Percentiles rank a stretch among this genome's conserved stretches.
Conservation (phyloP, 116 monocot species). For the Phalaenopsis hybrid region DNA sequence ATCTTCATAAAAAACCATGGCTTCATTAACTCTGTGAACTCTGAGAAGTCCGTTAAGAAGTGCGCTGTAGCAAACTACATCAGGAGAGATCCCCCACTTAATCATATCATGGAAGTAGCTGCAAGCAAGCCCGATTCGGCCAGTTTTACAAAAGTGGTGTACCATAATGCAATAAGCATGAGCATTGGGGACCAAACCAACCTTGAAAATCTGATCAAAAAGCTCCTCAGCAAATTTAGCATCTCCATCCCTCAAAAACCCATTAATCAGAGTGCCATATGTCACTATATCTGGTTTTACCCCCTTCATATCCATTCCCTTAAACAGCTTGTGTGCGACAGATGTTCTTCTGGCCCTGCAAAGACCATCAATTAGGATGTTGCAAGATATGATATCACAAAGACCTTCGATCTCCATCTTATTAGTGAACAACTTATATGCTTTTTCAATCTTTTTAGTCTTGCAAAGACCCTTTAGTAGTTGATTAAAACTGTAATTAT, state of each 20-base stretch:
- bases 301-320: constrained; percentile 57
- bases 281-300: constrained; percentile 61
- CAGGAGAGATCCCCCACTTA: constrained; percentile 50
- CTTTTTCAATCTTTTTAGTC: constrained; percentile 49
- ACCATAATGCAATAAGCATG: constrained; percentile 70
- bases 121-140: constrained; percentile 37
- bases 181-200: constrained; percentile 51
- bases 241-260: constrained; percentile 56
- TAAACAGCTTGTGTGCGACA: constrained; percentile 58
- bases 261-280: constrained; percentile 72
- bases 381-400: constrained; percentile 77
- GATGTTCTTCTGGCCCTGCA: constrained; percentile 39
- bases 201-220: constrained; percentile 59
- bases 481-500: constrained; percentile 71
- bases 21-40: constrained; percentile 42
- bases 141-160: constrained; percentile 54
- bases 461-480: constrained; percentile 75
- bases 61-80: constrained; percentile 60
- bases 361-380: constrained; percentile 72
- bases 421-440: constrained; percentile 50
- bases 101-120: constrained; percentile 55
- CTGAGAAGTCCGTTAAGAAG: constrained; percentile 69
- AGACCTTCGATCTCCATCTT: constrained; percentile 68
- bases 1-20: constrained; percentile 59
- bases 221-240: constrained; percentile 63